A percentile compares a stretch with the other conserved stretches of the same genome.
Conservation (phyloP, 2,329 filamentous ascomycete species). For the Botryotinia calthae region DNA sequence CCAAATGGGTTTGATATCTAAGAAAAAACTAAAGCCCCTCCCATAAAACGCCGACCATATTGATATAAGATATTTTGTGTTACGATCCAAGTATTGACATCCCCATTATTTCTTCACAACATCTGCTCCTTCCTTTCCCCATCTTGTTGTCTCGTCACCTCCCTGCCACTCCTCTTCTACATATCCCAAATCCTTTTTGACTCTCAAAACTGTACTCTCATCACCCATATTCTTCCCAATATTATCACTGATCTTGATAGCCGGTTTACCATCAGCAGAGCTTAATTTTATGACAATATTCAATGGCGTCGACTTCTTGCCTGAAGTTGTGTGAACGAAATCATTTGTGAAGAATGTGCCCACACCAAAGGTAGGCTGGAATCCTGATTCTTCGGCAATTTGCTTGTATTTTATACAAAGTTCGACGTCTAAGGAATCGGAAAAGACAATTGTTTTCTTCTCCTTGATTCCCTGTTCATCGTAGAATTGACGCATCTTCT, state of each 20-base stretch:
- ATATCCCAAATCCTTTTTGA: conserved; percentile 85
- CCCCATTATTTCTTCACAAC: conserved; percentile 10
- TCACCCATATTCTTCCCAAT: conserved; percentile 90
- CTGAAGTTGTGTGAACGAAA: conserved; percentile 68
- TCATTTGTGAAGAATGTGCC: conserved; percentile 97
- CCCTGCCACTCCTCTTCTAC: conserved; percentile 78
- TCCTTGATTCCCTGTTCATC: conserved; percentile 61
- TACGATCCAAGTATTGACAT: background rate
- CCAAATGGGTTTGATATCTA: background rate
- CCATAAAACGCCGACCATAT: background rate
- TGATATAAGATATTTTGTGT: background rate
- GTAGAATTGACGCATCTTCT: conserved; percentile 52
- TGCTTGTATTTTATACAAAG: conserved; percentile 87
- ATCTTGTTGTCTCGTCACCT: conserved; percentile 80
- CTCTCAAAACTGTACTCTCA: conserved; percentile 69
- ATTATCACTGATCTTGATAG: conserved; percentile 92
- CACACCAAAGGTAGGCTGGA: conserved; percentile 87
- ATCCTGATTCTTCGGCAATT: conserved; percentile 74
- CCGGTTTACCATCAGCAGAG: conserved; percentile 74
- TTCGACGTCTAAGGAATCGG: conserved; percentile 89
- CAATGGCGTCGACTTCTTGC: conserved; percentile 81
- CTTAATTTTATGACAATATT: conserved; percentile 99
- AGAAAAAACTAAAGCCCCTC: background rate
- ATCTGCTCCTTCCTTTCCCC: conserved; percentile 57
- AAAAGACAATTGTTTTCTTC: conserved; percentile 90